phyloP scores from a whole-genome alignment of 106 monocot species.

The Dendrobium huoshanense region DNA sequence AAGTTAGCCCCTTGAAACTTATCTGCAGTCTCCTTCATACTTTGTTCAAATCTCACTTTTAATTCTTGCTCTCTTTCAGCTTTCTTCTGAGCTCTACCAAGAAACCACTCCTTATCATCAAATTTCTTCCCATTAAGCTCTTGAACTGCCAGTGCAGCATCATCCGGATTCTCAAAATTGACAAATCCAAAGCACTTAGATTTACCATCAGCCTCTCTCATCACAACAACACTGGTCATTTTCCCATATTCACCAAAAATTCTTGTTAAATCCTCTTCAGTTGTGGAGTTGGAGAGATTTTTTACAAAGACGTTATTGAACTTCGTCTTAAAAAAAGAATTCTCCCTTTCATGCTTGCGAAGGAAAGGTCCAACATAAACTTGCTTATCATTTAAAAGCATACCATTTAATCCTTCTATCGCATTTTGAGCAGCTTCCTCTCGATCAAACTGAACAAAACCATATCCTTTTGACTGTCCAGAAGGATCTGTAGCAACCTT shows the following conservation, averaged over 20 bases:
- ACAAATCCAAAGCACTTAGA: constrained; percentile 38
- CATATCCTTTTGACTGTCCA: constrained; percentile 66
- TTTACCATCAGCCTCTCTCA: constrained; percentile 36
- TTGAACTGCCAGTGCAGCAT: constrained; percentile 22
- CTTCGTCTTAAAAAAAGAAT: constrained; percentile 18
- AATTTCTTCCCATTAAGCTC: constrained; percentile 34
- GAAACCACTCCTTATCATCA: constrained; percentile 32
- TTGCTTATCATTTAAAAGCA: constrained; percentile 60
- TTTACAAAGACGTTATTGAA: constrained; percentile 60
- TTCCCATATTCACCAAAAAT: constrained; percentile 47
- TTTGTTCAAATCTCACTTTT: constrained; percentile 29
- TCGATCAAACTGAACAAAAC: constrained; percentile 57
- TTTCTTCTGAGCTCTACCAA: constrained; percentile 31
- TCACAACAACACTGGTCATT: constrained; percentile 43
- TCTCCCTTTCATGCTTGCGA: constrained; percentile 60
- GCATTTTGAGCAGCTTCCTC: constrained; percentile 52
- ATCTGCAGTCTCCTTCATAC: constrained; percentile 16
- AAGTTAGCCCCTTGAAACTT: constrained; percentile 25
- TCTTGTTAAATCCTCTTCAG: constrained; percentile 35
- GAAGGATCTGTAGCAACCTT: constrained; percentile 53
- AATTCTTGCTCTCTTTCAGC: constrained; percentile 22
- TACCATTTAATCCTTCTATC: constrained; percentile 53
- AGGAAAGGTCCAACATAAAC: constrained; percentile 64
- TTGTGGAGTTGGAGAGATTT: constrained; percentile 40
- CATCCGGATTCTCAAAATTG: constrained; percentile 28